Base-by-base conservation (phyloP, 139 green algal genomes). In the Astrephomene gubernaculifera region DNA sequence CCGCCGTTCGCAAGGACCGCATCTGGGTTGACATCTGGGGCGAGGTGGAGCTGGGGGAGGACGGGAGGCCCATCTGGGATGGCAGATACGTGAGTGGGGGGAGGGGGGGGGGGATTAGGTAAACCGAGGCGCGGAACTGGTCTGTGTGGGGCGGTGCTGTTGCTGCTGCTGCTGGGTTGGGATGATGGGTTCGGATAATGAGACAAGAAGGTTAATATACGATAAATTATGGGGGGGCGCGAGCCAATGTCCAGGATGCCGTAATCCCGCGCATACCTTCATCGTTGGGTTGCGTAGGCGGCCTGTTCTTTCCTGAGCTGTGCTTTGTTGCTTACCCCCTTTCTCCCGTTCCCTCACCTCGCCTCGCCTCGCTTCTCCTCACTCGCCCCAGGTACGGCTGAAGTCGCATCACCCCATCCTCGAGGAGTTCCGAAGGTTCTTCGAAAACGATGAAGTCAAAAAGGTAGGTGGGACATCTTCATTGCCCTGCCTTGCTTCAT, bases 11-110 rank as follows among this genome's bases (percentile, higher is more conserved):
- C 67, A 70, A 90, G 80, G 52, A 83, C 44, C 72, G 86, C 24
- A 57, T 99, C 44, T 98, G 95, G 92, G 93, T 98, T 36, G 96
- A 99, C 87, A 86, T 93, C 79, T 88, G 94, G 41, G 74, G 85
- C 49, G 91, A 87, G 71, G 68, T 91, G 39, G 83, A 87, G 70
- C 60, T 67, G 78, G 45, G 80, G 25, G 38, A 75, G 82, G 61
- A 25, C 12, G 54, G 74, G 54, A 7, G 38, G 60, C 54, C 79
- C 27, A 61, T 79, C 24, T 86, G 74, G 44, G 54, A 80, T 6
- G 81, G 76, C 7, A 38, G 76, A 45, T 72, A 83, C 41, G 76
- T 82, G 60, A 76, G 67, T 65, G 19, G 53, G 52, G 39, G 25
- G 71, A 41, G 52, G 73, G 31, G 9, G 31, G 68, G n/a, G 38